Base-by-base conservation (phyloP, 2,329 filamentous ascomycete species). In the Diaporthe amygdali region DNA sequence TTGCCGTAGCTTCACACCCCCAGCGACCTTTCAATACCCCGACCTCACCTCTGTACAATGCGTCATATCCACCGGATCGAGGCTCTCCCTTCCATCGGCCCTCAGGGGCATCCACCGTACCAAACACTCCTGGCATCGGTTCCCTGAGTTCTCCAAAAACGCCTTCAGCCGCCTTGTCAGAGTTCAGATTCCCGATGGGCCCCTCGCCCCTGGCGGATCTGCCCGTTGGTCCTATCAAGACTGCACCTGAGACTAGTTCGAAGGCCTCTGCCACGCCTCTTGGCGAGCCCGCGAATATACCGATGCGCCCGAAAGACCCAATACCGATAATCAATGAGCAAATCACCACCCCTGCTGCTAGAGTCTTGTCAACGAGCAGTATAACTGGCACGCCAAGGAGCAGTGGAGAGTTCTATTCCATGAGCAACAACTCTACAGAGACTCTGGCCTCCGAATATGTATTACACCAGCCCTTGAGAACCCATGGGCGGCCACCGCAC, bases 391-490 rank as follows among this genome's bases (percentile, higher is more conserved):
- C 96, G 34, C 95, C 94, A 30, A 88, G 96, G 76, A 97, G 94
- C 74, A 99, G 96, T 79, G 93, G 93, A 68, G 96, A 99, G 78
- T 97, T 98, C 77, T 98, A 97, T 81, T 95, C 95, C 1, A 84
- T 96, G 79, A 98, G 96, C 84, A 98, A 98, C 79, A 93, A 97
- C 78, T 98, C 96, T 8, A 94, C 93, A 20, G 96, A 99, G 80
- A 99, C 96, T 3, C 80, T 98, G 59, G 92, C 92, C 14, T 99
- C 96, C 0, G 96, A 98, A 81, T 97, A 97, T 78, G 88, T 93
- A 17, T 84, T 91, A 22, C 89, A 91, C 63, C 79, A 79, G 47
- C 77, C 77, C 3, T 72, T 78, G 55, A 76, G 83, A 66, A 76
- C 79, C 2, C 78, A 81, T 15, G 79, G 75, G 52, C 79, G 83